Evolutionary conservation across 768 basidiomycete genomes (phyloP), one percentile per base, ranked within the genome.

Genomic region (Lactarius indigo): DNA sequence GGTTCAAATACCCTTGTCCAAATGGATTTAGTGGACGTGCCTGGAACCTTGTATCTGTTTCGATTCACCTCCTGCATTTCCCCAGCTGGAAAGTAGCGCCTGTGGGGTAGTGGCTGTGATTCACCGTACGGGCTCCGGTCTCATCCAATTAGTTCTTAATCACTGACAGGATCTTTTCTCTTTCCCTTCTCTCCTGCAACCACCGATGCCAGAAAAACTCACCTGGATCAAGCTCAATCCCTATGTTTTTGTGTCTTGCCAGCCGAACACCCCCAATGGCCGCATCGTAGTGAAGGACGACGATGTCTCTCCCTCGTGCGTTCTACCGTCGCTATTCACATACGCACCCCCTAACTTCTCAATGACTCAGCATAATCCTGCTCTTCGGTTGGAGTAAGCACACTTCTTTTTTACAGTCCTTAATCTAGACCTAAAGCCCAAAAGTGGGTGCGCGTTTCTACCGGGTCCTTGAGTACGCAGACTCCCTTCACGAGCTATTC

Each of bases 331-430:
- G 18, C 33, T 64, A 30, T 47, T 37, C 18, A 44, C 6, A n/a
- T 33, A 31, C 18, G 12, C 17, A 31, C 35, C 33, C 37, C 41
- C 52, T 59, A 54, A 57, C 23, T 42, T 17, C 39, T 47, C 3
- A 39, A 30, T 44, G 33, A 50, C 33, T 47, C 60, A 72, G 71
- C 54, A 60, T 70, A 23, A 61, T 72, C 28, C 20, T 72, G 15
- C 59, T 72, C 33, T 72, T 72, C 58, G 66, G 69, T 23, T 72
- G 71, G 71, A 68, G 71, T 72, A 57, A 55, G 71, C 59, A 26
- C 31, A 13, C 26, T 26, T 35, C 35, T 33, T 28, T 5, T 31
- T 6, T 50, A 15, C 37, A 31, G 23, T 59, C 17, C 47, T 39
- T 31, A n/a, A 23, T 59, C 42, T 23, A 17, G 26, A 4, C 28